Base-by-base conservation (phyloP, 306 rosid species). In the Pueraria montana region DNA sequence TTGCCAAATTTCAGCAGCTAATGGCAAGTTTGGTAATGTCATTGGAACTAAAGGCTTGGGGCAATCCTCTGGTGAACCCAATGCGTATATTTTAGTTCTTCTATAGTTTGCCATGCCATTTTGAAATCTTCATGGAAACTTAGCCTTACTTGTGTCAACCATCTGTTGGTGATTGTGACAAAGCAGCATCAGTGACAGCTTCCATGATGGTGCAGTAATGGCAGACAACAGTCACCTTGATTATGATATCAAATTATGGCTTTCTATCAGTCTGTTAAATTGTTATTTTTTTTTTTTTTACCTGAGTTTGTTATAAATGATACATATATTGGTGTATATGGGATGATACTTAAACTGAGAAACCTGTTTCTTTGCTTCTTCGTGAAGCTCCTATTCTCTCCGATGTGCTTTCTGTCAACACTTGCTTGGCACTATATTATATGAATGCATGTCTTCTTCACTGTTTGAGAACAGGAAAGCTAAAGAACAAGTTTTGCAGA, bases 21-120 rank as follows among this genome's bases (percentile, higher is more conserved):
- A 30, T 30, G n/a, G n/a, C n/a, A n/a, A n/a, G n/a, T n/a, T n/a
- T n/a, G n/a, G n/a, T n/a, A n/a, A n/a, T n/a, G n/a, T n/a, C n/a
- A n/a, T n/a, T n/a, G n/a, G n/a, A n/a, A n/a, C n/a, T n/a, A n/a
- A n/a, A n/a, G n/a, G n/a, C n/a, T n/a, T n/a, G n/a, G n/a, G n/a
- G n/a, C 5, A 56, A 65, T 17, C 69, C 49, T 69, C 48, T 26
- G 84, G 77, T 70, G 78, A 71, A 50, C 83, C 73, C 72, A 80
- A 61, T 80, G 84, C 73, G 73, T 46, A 72, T 80, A 59, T 72
- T 80, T 80, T n/a, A 11, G 17, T 58, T 42, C 61, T 42, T 58
- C 36, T 26, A 8, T 50, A 56, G 16, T 68, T 64, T 66, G n/a
- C 68, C 7, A 6, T 11, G n/a, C 16, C 8, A 67, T 48, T 52